Conservation (phyloP, 176 grass and related monocot species). For the Alopecurus myosuroides region DNA sequence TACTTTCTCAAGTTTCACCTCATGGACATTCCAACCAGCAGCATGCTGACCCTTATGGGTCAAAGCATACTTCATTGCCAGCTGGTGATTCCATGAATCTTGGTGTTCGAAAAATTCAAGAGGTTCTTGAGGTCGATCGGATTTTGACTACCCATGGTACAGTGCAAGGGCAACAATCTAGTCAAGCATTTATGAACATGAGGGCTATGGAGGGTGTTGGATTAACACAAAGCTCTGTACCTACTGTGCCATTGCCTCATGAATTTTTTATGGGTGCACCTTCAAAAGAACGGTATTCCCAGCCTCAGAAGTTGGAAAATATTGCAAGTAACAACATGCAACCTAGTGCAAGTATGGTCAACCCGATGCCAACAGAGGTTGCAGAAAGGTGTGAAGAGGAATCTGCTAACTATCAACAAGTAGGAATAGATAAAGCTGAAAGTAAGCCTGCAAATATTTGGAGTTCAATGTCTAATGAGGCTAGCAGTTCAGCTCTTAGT, state of each 20-base stretch:
- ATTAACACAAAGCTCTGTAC: constrained; percentile 30
- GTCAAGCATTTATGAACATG: constrained; percentile 37
- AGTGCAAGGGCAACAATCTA: constrained; percentile 30
- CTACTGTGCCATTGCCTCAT: constrained; percentile 37
- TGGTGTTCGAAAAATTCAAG: constrained; percentile 50
- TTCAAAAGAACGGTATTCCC: constrained; percentile 43
- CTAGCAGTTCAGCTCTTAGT: constrained; percentile 4
- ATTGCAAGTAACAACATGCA: constrained; percentile 1
- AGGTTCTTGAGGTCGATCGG: constrained; percentile 40
- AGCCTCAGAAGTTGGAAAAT: constrained; percentile 27
- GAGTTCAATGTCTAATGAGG: constrained; percentile 19
- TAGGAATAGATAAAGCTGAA: constrained; percentile 12
- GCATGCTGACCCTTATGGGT: constrained; percentile 48
- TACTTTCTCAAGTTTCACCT: constrained; percentile 54
- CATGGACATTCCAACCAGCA: constrained; percentile 41
- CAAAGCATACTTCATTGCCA: constrained; percentile 25
- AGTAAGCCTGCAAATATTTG: constrained; percentile 13
- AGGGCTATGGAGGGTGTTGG: constrained; percentile 32
- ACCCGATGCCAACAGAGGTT: constrained; percentile 6
- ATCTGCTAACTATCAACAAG: constrained; percentile 5
- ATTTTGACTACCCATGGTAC: constrained; percentile 36
- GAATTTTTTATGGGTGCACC: constrained; percentile 23
- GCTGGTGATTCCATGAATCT: constrained; percentile 45
- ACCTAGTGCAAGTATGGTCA: constrained; percentile 20
- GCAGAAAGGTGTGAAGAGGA: background rate